Conservation (phyloP, 306 rosid species). For the Boehmeria nivea region DNA sequence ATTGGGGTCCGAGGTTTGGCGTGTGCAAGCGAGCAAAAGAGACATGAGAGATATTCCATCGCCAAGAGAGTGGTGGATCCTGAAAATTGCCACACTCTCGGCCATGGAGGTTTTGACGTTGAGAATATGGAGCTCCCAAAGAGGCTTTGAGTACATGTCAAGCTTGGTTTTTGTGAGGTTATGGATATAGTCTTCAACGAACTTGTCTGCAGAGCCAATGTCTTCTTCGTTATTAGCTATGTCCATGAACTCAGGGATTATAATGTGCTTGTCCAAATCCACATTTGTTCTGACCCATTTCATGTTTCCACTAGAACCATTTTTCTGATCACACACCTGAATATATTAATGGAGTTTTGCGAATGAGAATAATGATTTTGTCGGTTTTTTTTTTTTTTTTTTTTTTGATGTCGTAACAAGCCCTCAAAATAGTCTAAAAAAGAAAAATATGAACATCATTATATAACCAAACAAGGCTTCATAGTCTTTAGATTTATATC, state of each 20-base stretch:
- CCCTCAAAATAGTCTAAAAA: no score
- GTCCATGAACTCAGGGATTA: not conserved
- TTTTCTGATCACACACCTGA: no score
- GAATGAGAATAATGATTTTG: not conserved
- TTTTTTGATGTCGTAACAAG: no score
- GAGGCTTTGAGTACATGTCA: constrained; percentile 26
- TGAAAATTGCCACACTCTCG: constrained; percentile 21
- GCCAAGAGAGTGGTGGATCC: constrained; percentile 36
- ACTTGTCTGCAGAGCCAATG: constrained; percentile 12
- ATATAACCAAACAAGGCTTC: no score
- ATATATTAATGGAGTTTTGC: not conserved
- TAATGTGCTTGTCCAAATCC: no score
- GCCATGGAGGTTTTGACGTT: constrained; percentile 28
- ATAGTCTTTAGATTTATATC: no score
- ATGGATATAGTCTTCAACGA: constrained; percentile 28
- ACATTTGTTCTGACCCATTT: no score
- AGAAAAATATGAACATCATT: no score
- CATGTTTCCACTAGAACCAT: no score
- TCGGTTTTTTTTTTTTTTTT: no score
- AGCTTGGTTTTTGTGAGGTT: constrained; percentile 26
- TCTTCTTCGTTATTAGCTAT: no score
- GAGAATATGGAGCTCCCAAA: constrained; percentile 35
- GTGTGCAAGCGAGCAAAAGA: constrained; percentile 33
- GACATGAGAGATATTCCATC: constrained; percentile 39
- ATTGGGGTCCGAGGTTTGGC: constrained; percentile 22